phyloP scores from a whole-genome alignment of 225 moss, liverwort and hornwort species.

The Pleurozium schreberi region DNA sequence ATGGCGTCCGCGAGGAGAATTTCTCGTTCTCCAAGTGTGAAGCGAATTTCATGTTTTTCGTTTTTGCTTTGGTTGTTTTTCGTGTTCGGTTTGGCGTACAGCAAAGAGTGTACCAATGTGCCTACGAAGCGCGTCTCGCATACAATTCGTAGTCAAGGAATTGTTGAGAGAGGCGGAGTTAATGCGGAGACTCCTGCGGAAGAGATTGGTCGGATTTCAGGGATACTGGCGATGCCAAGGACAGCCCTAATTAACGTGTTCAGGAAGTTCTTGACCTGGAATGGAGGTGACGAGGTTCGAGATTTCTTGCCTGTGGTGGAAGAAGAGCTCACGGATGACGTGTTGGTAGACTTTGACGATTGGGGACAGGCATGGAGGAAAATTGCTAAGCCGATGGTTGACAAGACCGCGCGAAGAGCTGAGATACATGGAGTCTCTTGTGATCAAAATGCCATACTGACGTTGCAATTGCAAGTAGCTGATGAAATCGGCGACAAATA shows the following conservation, averaged over 20 bases:
- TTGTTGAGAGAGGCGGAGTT: neutral
- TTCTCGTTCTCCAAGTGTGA: neutral
- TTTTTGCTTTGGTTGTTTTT: neutral
- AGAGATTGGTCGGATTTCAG: neutral
- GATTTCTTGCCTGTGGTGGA: neutral
- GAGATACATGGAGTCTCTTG: neutral
- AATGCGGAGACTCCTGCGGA: neutral
- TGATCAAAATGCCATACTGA: neutral
- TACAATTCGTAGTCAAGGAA: slow-evolving; percentile 33
- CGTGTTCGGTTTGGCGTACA: neutral
- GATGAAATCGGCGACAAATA: neutral
- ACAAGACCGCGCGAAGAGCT: neutral
- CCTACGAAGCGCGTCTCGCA: slow-evolving; percentile 63
- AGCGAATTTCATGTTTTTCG: neutral
- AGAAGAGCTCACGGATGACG: slow-evolving; percentile 7
- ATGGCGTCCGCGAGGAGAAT: neutral
- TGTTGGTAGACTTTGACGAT: slow-evolving; percentile 31
- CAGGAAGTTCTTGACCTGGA: slow-evolving; percentile 3
- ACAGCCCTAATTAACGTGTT: slow-evolving; percentile 2
- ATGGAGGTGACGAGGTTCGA: neutral
- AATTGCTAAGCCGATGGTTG: slow-evolving; percentile 10
- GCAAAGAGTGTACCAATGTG: slow-evolving; percentile 89
- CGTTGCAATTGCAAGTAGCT: neutral
- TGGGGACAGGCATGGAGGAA: slow-evolving; percentile 27
- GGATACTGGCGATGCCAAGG: neutral